These are phyloP conservation scores for Catharanthus roseus DNA, from an alignment of 257 asterid species.

Conservation along the genomic window DNA sequence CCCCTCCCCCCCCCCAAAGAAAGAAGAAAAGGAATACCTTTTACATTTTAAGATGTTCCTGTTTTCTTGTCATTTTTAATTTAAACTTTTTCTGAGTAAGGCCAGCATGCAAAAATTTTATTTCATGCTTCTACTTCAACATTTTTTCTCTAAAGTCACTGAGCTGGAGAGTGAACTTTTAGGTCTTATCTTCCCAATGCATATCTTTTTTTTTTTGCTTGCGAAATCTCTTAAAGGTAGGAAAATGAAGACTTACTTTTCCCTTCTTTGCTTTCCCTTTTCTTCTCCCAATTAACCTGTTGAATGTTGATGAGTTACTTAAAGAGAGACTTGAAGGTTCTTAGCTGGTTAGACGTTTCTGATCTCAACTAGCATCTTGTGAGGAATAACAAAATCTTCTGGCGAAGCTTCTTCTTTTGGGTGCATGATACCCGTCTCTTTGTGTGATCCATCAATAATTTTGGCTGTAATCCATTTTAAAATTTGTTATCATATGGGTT, in stretches of 20 bases:
- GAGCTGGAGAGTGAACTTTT: background rate
- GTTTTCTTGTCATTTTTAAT: background rate
- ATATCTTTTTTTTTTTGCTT: background rate
- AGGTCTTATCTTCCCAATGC: background rate
- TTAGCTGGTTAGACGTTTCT: background rate
- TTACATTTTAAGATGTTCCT: background rate
- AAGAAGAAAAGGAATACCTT: background rate
- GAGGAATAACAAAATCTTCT: background rate
- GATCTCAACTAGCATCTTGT: background rate
- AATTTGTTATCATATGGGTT: background rate
- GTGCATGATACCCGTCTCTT: background rate
- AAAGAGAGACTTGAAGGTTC: background rate
- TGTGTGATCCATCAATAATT: background rate
- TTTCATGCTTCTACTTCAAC: background rate
- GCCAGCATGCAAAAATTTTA: background rate
- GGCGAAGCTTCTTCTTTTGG: no score
- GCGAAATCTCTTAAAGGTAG: background rate
- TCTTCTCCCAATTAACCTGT: background rate
- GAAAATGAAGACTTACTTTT: background rate
- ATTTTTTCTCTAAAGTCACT: background rate
- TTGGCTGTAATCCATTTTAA: background rate
- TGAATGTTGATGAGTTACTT: background rate
- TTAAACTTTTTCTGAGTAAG: background rate
- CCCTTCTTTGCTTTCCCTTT: background rate
- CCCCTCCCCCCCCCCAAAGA: no score